Base-by-base conservation (phyloP, 176 grass and related monocot genomes). In the Leersia perrieri region DNA sequence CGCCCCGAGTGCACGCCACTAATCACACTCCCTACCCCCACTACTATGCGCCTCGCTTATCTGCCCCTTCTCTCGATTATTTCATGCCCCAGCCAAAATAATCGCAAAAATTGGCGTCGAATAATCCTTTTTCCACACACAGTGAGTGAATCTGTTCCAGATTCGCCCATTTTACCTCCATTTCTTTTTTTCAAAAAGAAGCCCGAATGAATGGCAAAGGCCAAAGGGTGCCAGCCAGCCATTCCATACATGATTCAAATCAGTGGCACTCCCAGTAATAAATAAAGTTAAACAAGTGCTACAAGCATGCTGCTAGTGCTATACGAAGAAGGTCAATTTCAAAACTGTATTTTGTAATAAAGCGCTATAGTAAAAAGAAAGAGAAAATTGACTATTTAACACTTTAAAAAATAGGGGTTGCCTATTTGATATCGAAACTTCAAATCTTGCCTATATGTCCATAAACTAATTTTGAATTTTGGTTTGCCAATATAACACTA, bases 111-210 rank as follows among this genome's bases (percentile, higher is more conserved):
- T 39, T 74, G 33, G 10, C 44, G n/a, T 25, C 64, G 72, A 87
- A 77, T 82, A 53, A 40, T 77, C 66, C 11, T 42, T 66, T 42
- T 66, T 40, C 22, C 34, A 26, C 35, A 33, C 66, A 22, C 57
- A 14, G 66, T 16, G 27, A 29, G 25, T 29, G 62, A 80, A 79
- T 47, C 47, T 68, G 74, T 68, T 74, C 68, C n/a, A 12, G 42
- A 58, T 45, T 79, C 11, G 79, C 23, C 36, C 26, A 15, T 39
- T 20, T 62, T 31, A 7, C 5, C 9, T 14, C 30, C 26, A 16
- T 60, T 65, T 45, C 18, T 73, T 49, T 83, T 73, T 49, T 83
- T 20, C 9, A 34, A 51, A 83, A 79, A 30, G 44, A 14, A 26
- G 36, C 53, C 20, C 18, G 23, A 25, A 58, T 58, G 22, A n/a